A percentile compares a stretch with the other conserved stretches of the same genome.
Conservation (phyloP, 1,139 yeast genomes). For the Pichia sp. region DNA sequence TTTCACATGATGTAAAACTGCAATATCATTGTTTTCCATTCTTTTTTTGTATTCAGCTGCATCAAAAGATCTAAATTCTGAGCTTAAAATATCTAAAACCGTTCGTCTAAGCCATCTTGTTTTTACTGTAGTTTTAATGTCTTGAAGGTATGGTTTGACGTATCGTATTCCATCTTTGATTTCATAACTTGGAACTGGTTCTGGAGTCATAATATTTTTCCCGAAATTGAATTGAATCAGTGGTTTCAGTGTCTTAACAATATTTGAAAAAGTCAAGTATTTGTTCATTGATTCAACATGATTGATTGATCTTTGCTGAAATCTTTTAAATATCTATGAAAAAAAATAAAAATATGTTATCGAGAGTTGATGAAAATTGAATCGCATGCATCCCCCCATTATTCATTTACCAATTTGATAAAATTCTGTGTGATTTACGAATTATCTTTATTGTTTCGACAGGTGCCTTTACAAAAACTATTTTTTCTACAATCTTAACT, state of each 20-base stretch:
- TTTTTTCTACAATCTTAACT: not conserved
- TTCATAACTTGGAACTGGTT: slow-evolving; percentile 18
- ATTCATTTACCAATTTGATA: too few relatives aligned
- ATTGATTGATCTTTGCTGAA: not conserved
- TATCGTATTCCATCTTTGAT: slow-evolving; percentile 39
- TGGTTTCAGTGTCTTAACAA: too few relatives aligned
- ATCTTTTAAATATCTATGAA: not conserved
- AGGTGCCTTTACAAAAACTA: too few relatives aligned
- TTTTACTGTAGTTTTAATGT: slow-evolving; percentile 39
- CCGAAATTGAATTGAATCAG: too few relatives aligned
- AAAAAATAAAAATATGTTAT: not conserved
- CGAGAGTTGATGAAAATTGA: not conserved
- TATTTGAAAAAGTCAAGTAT: not conserved
- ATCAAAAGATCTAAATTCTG: slow-evolving; percentile 34
- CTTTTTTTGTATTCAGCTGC: slow-evolving; percentile 20
- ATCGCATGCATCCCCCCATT: too few relatives aligned
- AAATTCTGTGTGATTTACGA: too few relatives aligned
- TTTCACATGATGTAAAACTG: slow-evolving; percentile 11
- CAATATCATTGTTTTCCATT: slow-evolving; percentile 18
- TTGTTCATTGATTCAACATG: not conserved
- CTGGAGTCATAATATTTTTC: not conserved
- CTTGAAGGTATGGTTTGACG: slow-evolving; percentile 42
- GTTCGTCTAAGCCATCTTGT: slow-evolving; percentile 45
- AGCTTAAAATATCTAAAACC: slow-evolving; percentile 36
- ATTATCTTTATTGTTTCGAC: too few relatives aligned